phyloP scores from a whole-genome alignment of 2,329 filamentous ascomycete species.

The Westerdykella sp. region DNA sequence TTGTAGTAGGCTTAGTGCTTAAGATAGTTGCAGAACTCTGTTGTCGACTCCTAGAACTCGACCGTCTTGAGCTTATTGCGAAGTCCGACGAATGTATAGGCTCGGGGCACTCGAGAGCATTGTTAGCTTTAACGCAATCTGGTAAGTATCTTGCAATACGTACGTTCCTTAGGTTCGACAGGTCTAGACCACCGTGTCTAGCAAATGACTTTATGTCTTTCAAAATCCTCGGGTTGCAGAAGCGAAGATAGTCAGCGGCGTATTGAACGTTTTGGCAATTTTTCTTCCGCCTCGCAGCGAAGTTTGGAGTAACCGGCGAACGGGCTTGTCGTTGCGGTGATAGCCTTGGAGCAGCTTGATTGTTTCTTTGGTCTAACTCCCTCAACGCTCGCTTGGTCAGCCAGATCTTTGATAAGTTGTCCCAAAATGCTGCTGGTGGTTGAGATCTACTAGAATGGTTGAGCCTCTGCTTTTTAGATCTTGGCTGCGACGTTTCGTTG shows the following conservation, averaged over 20 bases:
- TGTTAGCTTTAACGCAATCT: slow-evolving; percentile 3
- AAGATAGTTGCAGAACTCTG: slow-evolving; percentile 3
- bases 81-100: slow-evolving; percentile 10
- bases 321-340: background rate
- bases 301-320: too few relatives aligned
- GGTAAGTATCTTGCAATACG: slow-evolving; percentile 2
- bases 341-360: slow-evolving; percentile 8
- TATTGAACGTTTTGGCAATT: background rate
- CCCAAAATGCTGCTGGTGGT: slow-evolving; percentile 13
- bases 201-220: slow-evolving; percentile 12
- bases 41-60: slow-evolving; percentile 6
- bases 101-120: slow-evolving; percentile 7
- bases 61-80: slow-evolving; percentile 9
- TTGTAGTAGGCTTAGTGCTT: slow-evolving; percentile 12
- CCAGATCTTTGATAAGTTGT: slow-evolving; percentile 17
- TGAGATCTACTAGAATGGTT: slow-evolving; percentile 6
- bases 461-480: slow-evolving; percentile 6
- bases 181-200: slow-evolving; percentile 12
- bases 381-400: slow-evolving; percentile 15
- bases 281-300: too few relatives aligned
- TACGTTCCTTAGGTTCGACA: slow-evolving; percentile 11
- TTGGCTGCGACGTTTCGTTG: slow-evolving; percentile 7
- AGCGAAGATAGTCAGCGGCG: slow-evolving; percentile 4
- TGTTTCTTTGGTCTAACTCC: slow-evolving; percentile 15
- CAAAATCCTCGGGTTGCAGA: slow-evolving; percentile 6